These are phyloP conservation scores for Polyrhizophydium stewartii DNA, from an alignment of 371 early-diverging fungal genomes.

Conservation along the genomic window DNA sequence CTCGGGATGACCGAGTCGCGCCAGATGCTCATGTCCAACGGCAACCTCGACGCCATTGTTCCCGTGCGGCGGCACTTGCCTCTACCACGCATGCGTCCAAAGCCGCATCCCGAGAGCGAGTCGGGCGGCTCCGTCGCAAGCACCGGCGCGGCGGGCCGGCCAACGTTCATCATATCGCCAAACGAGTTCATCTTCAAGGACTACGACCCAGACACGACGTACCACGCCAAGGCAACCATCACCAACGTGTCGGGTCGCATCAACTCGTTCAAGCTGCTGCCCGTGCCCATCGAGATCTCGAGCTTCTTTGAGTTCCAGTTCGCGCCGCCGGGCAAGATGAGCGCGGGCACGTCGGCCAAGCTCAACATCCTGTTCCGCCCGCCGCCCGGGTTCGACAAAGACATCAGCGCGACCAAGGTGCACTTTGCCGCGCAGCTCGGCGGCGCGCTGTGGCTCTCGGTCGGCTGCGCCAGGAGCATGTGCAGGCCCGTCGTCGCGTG, in stretches of 20 bases:
- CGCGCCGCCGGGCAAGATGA: constrained; percentile 22
- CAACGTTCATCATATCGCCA: constrained; percentile 5
- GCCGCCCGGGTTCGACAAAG: constrained; percentile 23
- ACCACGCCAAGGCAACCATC: constrained; percentile 11
- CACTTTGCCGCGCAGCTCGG: constrained; percentile 24
- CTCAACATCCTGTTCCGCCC: constrained; percentile 22
- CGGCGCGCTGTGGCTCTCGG: constrained; percentile 11
- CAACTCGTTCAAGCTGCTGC: constrained; percentile 25
- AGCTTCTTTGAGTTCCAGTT: constrained; percentile 22
- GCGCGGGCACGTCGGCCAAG: constrained; percentile 26
- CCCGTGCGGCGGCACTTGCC: too few species aligned
- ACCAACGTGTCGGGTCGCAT: constrained; percentile 29
- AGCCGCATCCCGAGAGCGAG: too few species aligned
- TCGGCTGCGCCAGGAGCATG: constrained; percentile 22
- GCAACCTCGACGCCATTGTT: too few species aligned
- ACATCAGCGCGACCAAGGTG: constrained; percentile 13
- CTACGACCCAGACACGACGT: constrained; percentile 23
- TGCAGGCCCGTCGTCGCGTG: constrained; percentile 18
- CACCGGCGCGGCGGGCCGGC: too few species aligned
- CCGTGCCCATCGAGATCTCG: constrained; percentile 24
- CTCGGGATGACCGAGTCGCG: too few species aligned
- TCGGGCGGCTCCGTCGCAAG: too few species aligned
- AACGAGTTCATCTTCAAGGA: constrained; percentile 20
- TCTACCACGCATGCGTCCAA: too few species aligned
- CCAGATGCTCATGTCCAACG: too few species aligned